Evolutionary conservation across 108 stramenopile genomes (phyloP).

Genomic region (Skeletonema marinoi): DNA sequence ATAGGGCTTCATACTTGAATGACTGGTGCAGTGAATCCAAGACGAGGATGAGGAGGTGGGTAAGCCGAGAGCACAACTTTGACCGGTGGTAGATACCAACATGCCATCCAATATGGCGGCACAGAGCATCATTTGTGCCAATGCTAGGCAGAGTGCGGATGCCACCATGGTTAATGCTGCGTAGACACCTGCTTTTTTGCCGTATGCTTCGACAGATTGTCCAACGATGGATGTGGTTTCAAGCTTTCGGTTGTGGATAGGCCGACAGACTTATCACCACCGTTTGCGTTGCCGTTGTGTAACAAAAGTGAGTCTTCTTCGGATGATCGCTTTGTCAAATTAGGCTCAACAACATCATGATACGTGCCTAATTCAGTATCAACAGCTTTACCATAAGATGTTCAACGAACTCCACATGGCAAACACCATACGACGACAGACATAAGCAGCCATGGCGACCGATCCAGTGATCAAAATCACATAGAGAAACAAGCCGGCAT

Average conservation of each 20-base stretch:
- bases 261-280: neutral
- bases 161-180: slow-evolving; percentile 45
- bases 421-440: slow-evolving; percentile 36
- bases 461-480: slow-evolving; percentile 23
- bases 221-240: slow-evolving; percentile 40
- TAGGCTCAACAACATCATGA: neutral
- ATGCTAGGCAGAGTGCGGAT: slow-evolving; percentile 24
- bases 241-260: neutral
- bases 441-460: slow-evolving; percentile 26
- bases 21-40: slow-evolving; percentile 27
- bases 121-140: slow-evolving; percentile 26
- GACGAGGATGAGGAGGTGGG: neutral
- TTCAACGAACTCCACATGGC: slow-evolving; percentile 39
- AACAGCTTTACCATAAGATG: neutral
- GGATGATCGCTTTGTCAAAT: neutral
- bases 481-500: slow-evolving; percentile 35
- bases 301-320: neutral
- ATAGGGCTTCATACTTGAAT: slow-evolving; percentile 39
- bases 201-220: slow-evolving; percentile 31
- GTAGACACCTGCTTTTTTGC: slow-evolving; percentile 8
- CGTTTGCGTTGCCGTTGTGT: neutral
- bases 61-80: slow-evolving; percentile 36
- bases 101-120: slow-evolving; percentile 42
- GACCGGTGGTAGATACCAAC: slow-evolving; percentile 29
- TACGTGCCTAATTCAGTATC: neutral